Conservation (phyloP, 2,329 filamentous ascomycete species). For the Verticillium tricorpus region DNA sequence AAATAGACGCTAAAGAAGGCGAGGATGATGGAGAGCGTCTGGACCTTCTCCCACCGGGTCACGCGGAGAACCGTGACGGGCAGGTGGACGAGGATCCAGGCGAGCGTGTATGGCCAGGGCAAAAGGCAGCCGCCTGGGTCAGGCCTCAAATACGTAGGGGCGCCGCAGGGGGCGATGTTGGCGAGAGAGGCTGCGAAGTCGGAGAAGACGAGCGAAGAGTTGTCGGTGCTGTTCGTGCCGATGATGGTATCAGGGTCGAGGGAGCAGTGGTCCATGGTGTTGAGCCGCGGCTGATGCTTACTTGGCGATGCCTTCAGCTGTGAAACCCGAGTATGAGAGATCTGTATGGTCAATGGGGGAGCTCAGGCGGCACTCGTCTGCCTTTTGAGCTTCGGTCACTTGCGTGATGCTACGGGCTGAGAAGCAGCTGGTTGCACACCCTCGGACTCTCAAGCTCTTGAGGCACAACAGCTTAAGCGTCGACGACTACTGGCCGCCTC, state of each 20-base stretch:
- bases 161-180: not conserved
- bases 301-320: not conserved
- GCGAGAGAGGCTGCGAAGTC: not conserved
- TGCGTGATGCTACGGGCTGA: not conserved
- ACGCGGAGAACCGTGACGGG: constrained; percentile 11
- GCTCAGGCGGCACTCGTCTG: not conserved
- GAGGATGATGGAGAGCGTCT: constrained; percentile 11
- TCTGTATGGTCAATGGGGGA: not conserved
- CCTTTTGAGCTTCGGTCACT: not conserved
- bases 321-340: not conserved
- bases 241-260: not conserved
- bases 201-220: not conserved
- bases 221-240: constrained; percentile 1
- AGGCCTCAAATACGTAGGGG: constrained; percentile 7
- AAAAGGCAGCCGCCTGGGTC: constrained; percentile 11
- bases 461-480: not conserved
- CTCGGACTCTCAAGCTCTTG: not conserved
- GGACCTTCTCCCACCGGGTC: constrained; percentile 11
- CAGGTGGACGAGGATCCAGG: constrained; percentile 12
- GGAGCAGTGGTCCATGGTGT: not conserved
- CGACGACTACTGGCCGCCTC: not conserved
- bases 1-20: constrained; percentile 11
- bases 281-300: not conserved
- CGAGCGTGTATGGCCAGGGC: constrained; percentile 13
- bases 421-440: not conserved